These are phyloP conservation scores for Croton setiger DNA, from an alignment of 441 rosid species.

Conservation along the genomic window DNA sequence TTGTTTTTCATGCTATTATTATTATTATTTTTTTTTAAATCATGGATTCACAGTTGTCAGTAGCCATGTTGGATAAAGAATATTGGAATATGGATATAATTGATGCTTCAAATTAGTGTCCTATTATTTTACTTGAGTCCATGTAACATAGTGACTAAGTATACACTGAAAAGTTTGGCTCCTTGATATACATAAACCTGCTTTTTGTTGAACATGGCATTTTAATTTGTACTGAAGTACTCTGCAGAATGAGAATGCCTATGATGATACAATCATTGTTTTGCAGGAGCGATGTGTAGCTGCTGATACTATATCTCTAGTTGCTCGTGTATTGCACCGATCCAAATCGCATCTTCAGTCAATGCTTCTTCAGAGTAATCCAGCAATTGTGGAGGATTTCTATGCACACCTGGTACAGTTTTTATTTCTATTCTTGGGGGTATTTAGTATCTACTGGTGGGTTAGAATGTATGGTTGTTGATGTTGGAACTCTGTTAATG, in stretches of 20 bases:
- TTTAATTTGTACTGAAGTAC: conserved; percentile 16
- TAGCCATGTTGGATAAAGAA: not conserved
- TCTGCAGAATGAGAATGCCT: conserved; percentile 9
- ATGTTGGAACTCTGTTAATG: too few relatives aligned
- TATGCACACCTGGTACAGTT: conserved; percentile 69
- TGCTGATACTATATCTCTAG: conserved; percentile 73
- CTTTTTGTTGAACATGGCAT: conserved; percentile 8
- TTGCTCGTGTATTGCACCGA: conserved; percentile 77
- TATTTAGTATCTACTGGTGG: not conserved
- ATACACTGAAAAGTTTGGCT: too few relatives aligned
- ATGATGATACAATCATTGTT: conserved; percentile 26
- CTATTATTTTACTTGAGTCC: not conserved
- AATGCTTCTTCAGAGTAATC: conserved; percentile 82
- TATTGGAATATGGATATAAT: not conserved
- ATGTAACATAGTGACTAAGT: too few relatives aligned
- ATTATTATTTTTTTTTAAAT: not conserved
- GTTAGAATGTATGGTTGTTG: not conserved
- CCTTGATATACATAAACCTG: not conserved
- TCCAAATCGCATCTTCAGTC: conserved; percentile 92
- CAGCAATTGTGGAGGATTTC: conserved; percentile 82
- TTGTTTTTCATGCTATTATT: not conserved
- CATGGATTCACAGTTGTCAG: not conserved
- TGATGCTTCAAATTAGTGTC: not conserved
- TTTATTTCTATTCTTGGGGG: conserved; percentile 13
- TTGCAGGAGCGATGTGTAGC: conserved; percentile 97